Conservation (phyloP, 495 filamentous ascomycete genomes). For the Cenococcum geophilum region DNA sequence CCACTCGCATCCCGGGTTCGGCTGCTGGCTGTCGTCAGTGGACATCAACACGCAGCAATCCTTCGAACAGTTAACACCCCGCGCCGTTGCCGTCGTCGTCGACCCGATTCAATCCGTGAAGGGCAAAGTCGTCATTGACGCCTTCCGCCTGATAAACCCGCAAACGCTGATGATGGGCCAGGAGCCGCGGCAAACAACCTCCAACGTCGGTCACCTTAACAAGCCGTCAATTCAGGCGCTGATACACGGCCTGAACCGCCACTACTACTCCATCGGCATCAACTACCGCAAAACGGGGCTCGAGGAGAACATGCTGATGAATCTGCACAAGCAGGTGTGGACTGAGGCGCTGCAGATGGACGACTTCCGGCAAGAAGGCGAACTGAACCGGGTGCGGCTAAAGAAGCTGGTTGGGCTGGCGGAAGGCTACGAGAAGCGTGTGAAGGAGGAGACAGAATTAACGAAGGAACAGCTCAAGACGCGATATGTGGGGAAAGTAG, state of each 20-base stretch:
- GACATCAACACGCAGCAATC: conserved; percentile 99
- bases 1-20: conserved; percentile 97
- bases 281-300: conserved; percentile 96
- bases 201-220: conserved; percentile 95
- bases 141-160: conserved; percentile 97
- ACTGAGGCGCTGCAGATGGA: conserved; percentile 97
- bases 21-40: conserved; percentile 97
- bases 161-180: conserved; percentile 98
- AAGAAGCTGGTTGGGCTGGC: conserved; percentile 81
- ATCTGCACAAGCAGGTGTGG: conserved; percentile 98
- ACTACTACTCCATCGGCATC: conserved; percentile 98
- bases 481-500: conserved; percentile 96
- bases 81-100: conserved; percentile 94
- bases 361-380: conserved; percentile 80
- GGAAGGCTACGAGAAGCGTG: conserved; percentile 95
- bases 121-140: conserved; percentile 98
- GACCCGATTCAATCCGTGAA: conserved; percentile 99
- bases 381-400: conserved; percentile 77
- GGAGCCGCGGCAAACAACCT: conserved; percentile 96
- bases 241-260: conserved; percentile 93
- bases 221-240: conserved; percentile 99
- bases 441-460: conserved; percentile 95
- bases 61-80: conserved; percentile 93
- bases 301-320: conserved; percentile 99
- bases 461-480: conserved; percentile 98